Evolutionary conservation across 169 alveolate genomes (phyloP), one percentile per base, ranked within the genome.

Genomic region (Plasmodium sp.): DNA sequence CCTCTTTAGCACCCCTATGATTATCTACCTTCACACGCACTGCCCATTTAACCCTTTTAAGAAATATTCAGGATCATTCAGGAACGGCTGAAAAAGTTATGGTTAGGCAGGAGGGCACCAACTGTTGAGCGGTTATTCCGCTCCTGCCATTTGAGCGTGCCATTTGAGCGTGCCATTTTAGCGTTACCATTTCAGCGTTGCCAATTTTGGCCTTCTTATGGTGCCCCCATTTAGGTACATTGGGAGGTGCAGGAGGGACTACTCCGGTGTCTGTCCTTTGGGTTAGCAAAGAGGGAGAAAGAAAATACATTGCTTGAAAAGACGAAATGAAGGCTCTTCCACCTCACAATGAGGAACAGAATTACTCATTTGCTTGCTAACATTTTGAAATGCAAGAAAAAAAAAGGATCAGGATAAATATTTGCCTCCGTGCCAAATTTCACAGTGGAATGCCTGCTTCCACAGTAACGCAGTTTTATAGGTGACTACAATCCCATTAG

Each of bases 201-300:
- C 14, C 18, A 18, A 51, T 18, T 81, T 27, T 81, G 62, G 41
- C 77, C 43, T 83, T 83, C 72, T 58, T 34, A 34, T 54, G 62
- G 39, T 54, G 41, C 34, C 71, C 56, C 31, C 33, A 41, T 48
- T 72, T 84, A 86, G 93, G 93, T 86, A 86, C 81, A 86, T 86
- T 86, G 93, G 93, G 7, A 86, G 67, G 45, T 86, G 93, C 48
- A 75, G 93, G 43, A 86, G 93, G 48, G 88, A 86, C 31, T 86
- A 86, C 45, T 75, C 93, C 31, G 81, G 45, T 77, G 41, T 86
- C 34, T 86, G 93, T 34, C 93, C 93, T 86, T 54, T 86, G 81
- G 93, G 93, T 86, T 86, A 9, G 22, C 80, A 14, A 86, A 22
- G 77, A 67, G n/a, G 77, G 36, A 82, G 45, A 22, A 39, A 45